A percentile compares a stretch with the other conserved stretches of the same genome.
Conservation (phyloP, 148 eudicot genomes). For the Diospyros lotus region DNA sequence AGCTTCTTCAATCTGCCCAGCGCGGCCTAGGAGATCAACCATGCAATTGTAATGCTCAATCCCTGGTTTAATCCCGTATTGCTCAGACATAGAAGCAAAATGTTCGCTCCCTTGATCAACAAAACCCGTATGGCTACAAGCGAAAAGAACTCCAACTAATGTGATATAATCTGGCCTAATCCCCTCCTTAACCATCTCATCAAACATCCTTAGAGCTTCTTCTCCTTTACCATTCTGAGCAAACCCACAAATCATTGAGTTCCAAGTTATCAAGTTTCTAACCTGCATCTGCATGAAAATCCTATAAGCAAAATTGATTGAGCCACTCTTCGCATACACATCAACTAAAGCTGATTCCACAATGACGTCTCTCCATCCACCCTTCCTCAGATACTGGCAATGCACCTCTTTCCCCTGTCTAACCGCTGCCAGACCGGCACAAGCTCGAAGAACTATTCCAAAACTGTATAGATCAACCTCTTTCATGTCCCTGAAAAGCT, state of each 20-base stretch:
- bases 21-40: constrained; percentile 85
- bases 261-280: constrained; percentile 80
- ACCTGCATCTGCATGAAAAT: constrained; percentile 51
- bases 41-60: constrained; percentile 71
- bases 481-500: constrained; percentile 47
- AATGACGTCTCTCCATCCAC: constrained; percentile 51
- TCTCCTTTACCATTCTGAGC: constrained; percentile 79
- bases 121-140: constrained; percentile 87
- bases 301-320: constrained; percentile 56
- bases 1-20: constrained; percentile 73
- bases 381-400: constrained; percentile 64
- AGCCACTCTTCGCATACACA: constrained; percentile 83
- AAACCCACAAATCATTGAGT: constrained; percentile 80
- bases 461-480: constrained; percentile 59
- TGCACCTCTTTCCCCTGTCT: constrained; percentile 77
- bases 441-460: constrained; percentile 78
- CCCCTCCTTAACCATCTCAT: constrained; percentile 53
- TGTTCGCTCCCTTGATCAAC: constrained; percentile 56
- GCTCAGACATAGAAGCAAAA: constrained; percentile 47
- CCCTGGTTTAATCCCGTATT: constrained; percentile 53
- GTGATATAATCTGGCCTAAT: constrained; percentile 62
- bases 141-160: constrained; percentile 74
- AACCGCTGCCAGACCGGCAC: constrained; percentile 77
- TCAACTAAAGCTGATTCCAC: constrained; percentile 86
- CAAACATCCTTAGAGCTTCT: constrained; percentile 51